Evolutionary conservation across 2,329 filamentous ascomycete genomes (phyloP), one percentile per base, ranked within the genome.

Genomic region (Fusarium tjaetaba): DNA sequence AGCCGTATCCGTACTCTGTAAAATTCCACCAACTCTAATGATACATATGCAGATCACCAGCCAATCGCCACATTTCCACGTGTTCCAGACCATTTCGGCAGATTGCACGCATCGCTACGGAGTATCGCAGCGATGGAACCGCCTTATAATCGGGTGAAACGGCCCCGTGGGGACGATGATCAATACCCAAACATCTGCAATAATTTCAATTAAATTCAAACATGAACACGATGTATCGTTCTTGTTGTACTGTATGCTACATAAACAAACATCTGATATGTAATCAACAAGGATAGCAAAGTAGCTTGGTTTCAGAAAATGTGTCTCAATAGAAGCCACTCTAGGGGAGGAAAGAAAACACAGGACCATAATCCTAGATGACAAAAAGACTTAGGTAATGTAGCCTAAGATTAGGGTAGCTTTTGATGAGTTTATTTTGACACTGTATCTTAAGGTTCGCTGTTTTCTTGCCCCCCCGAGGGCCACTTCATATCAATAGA

Each of bases 1-100:
- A 58, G n/a, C 41, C 55, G 55, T 58, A 58, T 56, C 53, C 38
- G 52, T 38, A 38, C 36, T 38, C 36, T 38, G 36, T 49, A 34
- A 65, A 34, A 65, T 53, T 46, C 58, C 43, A 41, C 68, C 51
- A 58, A 26, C 51, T n/a, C n/a, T 41, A 48, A 71, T 49, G 60
- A 48, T 48, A 30, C 26, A 38, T 63, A 28, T 57, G 39, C n/a
- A 63, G 39, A 38, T 66, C 55, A 20, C 30, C 64, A 70, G 56
- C 72, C 72, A 75, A 74, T 74, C 43, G 39, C 46, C 32, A 36
- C 26, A 48, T 53, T 42, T 70, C 65, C 58, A 72, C 42, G 32
- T 52, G 53, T 57, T 72, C 71, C 48, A 65, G 48, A 46, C 52
- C 64, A 39, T 45, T 46, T 57, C 59, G 67, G 61, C 52, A 49